Conservation (phyloP, 2,329 filamentous ascomycete species). For the Exophiala bonariae region DNA sequence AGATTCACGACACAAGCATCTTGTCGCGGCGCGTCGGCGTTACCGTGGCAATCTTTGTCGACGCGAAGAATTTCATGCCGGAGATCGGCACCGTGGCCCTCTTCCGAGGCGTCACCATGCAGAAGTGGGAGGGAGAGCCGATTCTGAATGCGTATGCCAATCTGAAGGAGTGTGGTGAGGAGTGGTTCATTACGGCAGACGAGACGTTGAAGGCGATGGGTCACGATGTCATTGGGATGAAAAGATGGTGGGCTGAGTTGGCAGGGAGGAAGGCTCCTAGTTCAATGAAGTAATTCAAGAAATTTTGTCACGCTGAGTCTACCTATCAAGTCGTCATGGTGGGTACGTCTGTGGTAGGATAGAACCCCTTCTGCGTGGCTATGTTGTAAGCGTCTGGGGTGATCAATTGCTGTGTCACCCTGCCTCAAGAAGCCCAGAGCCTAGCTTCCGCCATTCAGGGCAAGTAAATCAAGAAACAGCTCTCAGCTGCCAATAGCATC, state of each 20-base stretch:
- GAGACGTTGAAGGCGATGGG: constrained; percentile 20
- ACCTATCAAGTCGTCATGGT: too few relatives aligned
- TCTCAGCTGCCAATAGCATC: too few relatives aligned
- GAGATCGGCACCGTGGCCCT: constrained; percentile 31
- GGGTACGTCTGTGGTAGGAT: too few relatives aligned
- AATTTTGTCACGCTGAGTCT: too few relatives aligned
- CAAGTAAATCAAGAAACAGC: too few relatives aligned
- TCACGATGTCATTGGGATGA: constrained; percentile 22
- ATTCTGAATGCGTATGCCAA: constrained; percentile 33
- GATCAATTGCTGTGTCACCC: too few relatives aligned
- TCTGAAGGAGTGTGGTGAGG: constrained; percentile 17
- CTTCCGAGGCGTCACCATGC: constrained; percentile 31
- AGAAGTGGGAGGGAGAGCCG: constrained; percentile 29
- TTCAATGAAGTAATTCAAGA: too few relatives aligned
- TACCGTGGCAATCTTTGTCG: constrained; percentile 32
- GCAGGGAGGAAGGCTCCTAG: too few relatives aligned
- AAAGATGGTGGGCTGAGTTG: constrained; percentile 27
- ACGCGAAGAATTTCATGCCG: constrained; percentile 31
- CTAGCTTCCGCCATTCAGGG: too few relatives aligned
- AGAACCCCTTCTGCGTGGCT: too few relatives aligned
- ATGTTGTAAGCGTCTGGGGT: too few relatives aligned
- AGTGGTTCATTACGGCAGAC: constrained; percentile 30
- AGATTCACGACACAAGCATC: constrained; percentile 31
- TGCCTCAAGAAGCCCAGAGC: too few relatives aligned
- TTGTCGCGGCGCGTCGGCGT: constrained; percentile 22